These are phyloP conservation scores for Candida dubliniensis DNA, from an alignment of 1,139 yeast species.

Conservation along the genomic window DNA sequence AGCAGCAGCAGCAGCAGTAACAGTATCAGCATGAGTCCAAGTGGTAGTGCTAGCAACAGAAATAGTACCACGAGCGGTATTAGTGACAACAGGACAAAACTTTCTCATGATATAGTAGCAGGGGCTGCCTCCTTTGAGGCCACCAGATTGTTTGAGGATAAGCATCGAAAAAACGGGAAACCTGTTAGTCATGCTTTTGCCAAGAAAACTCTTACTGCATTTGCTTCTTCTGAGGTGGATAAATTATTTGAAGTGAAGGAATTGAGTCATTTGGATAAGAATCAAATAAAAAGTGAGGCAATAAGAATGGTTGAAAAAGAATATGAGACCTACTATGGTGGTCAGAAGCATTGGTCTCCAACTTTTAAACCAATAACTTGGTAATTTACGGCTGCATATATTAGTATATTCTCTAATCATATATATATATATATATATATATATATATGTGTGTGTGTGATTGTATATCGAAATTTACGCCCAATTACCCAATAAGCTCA, in stretches of 20 bases:
- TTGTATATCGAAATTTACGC: slow-evolving; percentile 18
- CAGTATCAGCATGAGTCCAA: no score
- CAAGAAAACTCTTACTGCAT: slow-evolving; percentile 30
- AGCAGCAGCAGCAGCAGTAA: slow-evolving; percentile 14
- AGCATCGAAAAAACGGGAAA: slow-evolving; percentile 34
- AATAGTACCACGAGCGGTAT: no score
- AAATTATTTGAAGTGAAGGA: slow-evolving; percentile 36
- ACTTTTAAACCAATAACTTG: slow-evolving; percentile 25
- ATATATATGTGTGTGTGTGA: background rate
- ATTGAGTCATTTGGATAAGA: slow-evolving; percentile 33
- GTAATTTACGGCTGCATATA: background rate
- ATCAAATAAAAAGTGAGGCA: slow-evolving; percentile 27
- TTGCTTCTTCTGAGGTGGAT: slow-evolving; percentile 37
- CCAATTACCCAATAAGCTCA: slow-evolving; percentile 45
- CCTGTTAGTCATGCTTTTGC: slow-evolving; percentile 33
- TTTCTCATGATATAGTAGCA: slow-evolving; percentile 33
- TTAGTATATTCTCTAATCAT: background rate
- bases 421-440: background rate
- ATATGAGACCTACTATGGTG: slow-evolving; percentile 32
- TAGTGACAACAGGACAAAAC: slow-evolving; percentile 23
- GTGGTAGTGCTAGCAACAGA: no score
- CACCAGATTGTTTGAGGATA: slow-evolving; percentile 32
- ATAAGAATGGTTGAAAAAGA: slow-evolving; percentile 19
- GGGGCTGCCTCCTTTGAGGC: slow-evolving; percentile 39
- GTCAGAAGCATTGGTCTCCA: slow-evolving; percentile 29